phyloP scores from a whole-genome alignment of 2,329 filamentous ascomycete species.

The Colletotrichum orchidophilum region DNA sequence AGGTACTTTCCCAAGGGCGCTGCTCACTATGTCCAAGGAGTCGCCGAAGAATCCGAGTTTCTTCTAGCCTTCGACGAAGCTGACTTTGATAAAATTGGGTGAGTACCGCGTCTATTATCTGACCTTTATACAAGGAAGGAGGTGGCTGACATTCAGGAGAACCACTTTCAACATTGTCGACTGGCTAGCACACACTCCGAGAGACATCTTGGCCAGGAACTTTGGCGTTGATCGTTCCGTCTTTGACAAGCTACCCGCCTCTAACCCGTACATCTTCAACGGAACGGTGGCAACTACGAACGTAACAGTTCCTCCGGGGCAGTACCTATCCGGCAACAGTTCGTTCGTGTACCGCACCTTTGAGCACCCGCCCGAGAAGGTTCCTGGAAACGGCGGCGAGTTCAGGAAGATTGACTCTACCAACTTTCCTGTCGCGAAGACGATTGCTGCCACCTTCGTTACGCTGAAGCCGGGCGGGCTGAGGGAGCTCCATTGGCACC shows the following conservation, averaged over 20 bases:
- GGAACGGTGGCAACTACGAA: conserved; percentile 59
- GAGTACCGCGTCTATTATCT: conserved; percentile 32
- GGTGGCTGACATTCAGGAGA: conserved; percentile 43
- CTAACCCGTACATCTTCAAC: conserved; percentile 71
- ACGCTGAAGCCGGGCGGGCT: conserved; percentile 70
- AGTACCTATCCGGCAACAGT: conserved; percentile 55
- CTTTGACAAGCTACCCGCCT: conserved; percentile 65
- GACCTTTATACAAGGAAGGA: background rate
- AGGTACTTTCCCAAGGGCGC: conserved; percentile 72
- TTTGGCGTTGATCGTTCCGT: conserved; percentile 69
- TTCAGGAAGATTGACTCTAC: conserved; percentile 72
- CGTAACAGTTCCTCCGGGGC: conserved; percentile 54
- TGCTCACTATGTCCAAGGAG: conserved; percentile 70
- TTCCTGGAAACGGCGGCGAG: conserved; percentile 69
- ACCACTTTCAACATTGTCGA: conserved; percentile 78
- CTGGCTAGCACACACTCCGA: conserved; percentile 74
- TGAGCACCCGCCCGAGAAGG: conserved; percentile 62
- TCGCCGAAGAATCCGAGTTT: conserved; percentile 74
- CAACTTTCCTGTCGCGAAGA: conserved; percentile 73
- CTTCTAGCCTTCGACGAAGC: conserved; percentile 73
- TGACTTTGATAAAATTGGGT: conserved; percentile 71
- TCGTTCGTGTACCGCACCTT: conserved; percentile 71
- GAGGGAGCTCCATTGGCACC: conserved; percentile 76
- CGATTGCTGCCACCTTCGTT: conserved; percentile 72
- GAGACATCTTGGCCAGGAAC: conserved; percentile 71